Evolutionary conservation across 768 basidiomycete species (phyloP).

Genomic region (Boletus pseudopeckii): DNA sequence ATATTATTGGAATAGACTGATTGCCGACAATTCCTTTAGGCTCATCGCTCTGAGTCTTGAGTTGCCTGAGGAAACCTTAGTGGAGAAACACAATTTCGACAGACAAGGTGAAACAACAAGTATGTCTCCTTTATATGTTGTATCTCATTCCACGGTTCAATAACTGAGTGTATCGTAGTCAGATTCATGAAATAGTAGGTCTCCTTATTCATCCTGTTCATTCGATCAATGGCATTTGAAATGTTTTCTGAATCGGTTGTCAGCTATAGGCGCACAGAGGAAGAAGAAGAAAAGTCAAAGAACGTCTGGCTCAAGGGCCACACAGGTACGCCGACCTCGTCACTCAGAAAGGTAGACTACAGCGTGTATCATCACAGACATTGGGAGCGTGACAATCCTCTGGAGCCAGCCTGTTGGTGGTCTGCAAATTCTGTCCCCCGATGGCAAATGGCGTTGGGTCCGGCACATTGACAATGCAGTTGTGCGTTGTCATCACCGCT

Average conservation of each 20-base stretch:
- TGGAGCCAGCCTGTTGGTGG: slow-evolving; percentile 60
- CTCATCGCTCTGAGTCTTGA: slow-evolving; percentile 49
- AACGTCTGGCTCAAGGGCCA: slow-evolving; percentile 61
- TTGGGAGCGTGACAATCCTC: slow-evolving; percentile 53
- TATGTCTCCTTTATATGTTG: slow-evolving; percentile 12
- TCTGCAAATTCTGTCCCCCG: slow-evolving; percentile 50
- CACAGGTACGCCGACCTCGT: slow-evolving; percentile 36
- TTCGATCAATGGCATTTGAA: background rate
- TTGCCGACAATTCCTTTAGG: slow-evolving; percentile 23
- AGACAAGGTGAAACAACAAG: slow-evolving; percentile 38
- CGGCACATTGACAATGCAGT: slow-evolving; percentile 56
- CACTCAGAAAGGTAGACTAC: background rate
- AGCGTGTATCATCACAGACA: slow-evolving; percentile 47
- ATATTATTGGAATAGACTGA: background rate
- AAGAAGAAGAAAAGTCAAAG: slow-evolving; percentile 48
- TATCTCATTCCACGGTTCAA: background rate
- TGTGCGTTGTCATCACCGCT: slow-evolving; percentile 27
- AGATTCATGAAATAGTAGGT: slow-evolving; percentile 65
- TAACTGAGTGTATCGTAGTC: slow-evolving; percentile 31
- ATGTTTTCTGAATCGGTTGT: background rate
- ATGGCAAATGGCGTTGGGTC: slow-evolving; percentile 56
- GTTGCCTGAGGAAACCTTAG: slow-evolving; percentile 49
- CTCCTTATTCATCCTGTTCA: background rate
- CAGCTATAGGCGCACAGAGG: slow-evolving; percentile 48
- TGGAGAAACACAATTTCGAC: slow-evolving; percentile 45